These are phyloP conservation scores for Monosporascus sp. DNA, from an alignment of 2,329 filamentous ascomycete genomes.

Conservation along the genomic window DNA sequence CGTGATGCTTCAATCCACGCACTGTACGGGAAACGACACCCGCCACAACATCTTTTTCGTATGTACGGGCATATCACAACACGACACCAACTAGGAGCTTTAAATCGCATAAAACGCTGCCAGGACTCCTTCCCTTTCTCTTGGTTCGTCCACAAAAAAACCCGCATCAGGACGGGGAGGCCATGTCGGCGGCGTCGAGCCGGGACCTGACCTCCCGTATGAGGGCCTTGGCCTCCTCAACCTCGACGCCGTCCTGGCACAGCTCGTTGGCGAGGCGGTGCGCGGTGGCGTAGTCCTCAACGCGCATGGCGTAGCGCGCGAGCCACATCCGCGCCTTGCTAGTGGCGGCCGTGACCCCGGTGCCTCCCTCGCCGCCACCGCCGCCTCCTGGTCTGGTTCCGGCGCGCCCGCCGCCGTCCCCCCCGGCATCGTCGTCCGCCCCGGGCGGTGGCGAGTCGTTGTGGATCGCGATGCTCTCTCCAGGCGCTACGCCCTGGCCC, in stretches of 20 bases:
- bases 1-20: too few relatives aligned
- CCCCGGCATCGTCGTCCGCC: constrained; percentile 35
- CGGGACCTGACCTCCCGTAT: constrained; percentile 80
- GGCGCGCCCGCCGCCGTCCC: constrained; percentile 17
- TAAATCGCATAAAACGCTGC: too few relatives aligned
- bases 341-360: constrained; percentile 85
- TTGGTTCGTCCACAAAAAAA: too few relatives aligned
- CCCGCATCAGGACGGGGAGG: not conserved
- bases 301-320: constrained; percentile 72
- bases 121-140: too few relatives aligned
- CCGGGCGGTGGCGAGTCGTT: constrained; percentile 43
- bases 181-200: constrained; percentile 45
- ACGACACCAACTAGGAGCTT: too few relatives aligned
- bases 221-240: constrained; percentile 93
- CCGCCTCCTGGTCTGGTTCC: constrained; percentile 26
- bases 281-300: constrained; percentile 69
- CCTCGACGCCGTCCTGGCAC: constrained; percentile 91
- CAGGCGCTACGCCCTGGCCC: constrained; percentile 54
- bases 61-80: too few relatives aligned
- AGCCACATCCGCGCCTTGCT: constrained; percentile 93
- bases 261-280: constrained; percentile 82
- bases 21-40: too few relatives aligned
- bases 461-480: constrained; percentile 50
- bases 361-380: constrained; percentile 44
- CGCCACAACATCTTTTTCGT: too few relatives aligned